phyloP scores from a whole-genome alignment of 306 rosid genomes.

The Dryas alaskensis region DNA sequence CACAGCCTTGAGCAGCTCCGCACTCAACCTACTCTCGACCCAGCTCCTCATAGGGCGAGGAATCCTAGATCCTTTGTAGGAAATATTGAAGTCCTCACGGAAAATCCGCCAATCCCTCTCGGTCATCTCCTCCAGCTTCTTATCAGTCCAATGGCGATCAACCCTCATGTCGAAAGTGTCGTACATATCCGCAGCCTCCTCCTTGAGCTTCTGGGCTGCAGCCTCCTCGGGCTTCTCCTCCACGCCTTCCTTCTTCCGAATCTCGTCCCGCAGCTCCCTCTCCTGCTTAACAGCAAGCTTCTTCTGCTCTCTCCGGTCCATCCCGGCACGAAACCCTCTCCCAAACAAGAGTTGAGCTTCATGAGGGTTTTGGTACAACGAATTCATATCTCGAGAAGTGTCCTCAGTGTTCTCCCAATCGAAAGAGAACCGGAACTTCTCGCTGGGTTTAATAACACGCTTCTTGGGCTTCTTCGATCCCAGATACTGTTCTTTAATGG shows the following conservation, averaged over 20 bases:
- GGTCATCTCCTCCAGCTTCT: slow-evolving; percentile 83
- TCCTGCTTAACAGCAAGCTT: slow-evolving; percentile 87
- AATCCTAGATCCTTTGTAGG: slow-evolving; percentile 78
- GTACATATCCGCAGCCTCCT: slow-evolving; percentile 73
- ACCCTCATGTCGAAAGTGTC: slow-evolving; percentile 85
- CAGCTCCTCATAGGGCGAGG: slow-evolving; percentile 88
- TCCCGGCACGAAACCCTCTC: slow-evolving; percentile 82
- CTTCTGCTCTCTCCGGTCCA: slow-evolving; percentile 93
- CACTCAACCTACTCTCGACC: slow-evolving; percentile 65
- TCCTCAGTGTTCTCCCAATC: slow-evolving; percentile 95
- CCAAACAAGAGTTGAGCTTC: slow-evolving; percentile 87
- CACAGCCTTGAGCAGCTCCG: slow-evolving; percentile 67
- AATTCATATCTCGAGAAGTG: slow-evolving; percentile 83
- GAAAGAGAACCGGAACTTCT: slow-evolving; percentile 86
- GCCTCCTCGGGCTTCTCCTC: slow-evolving; percentile 92
- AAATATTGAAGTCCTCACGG: slow-evolving; percentile 78
- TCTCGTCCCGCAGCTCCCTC: slow-evolving; percentile 75
- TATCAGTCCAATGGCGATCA: slow-evolving; percentile 89
- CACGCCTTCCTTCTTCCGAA: slow-evolving; percentile 62
- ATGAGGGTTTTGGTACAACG: slow-evolving; percentile 80
- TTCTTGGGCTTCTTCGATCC: slow-evolving; percentile 90
- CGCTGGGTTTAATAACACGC: slow-evolving; percentile 86
- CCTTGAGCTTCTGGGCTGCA: slow-evolving; percentile 73
- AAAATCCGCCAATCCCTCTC: slow-evolving; percentile 93
- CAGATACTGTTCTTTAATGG: slow-evolving; percentile 81